These are phyloP conservation scores for Hypoxylon lienhwacheense DNA, from an alignment of 495 filamentous ascomycete genomes.

Conservation along the genomic window DNA sequence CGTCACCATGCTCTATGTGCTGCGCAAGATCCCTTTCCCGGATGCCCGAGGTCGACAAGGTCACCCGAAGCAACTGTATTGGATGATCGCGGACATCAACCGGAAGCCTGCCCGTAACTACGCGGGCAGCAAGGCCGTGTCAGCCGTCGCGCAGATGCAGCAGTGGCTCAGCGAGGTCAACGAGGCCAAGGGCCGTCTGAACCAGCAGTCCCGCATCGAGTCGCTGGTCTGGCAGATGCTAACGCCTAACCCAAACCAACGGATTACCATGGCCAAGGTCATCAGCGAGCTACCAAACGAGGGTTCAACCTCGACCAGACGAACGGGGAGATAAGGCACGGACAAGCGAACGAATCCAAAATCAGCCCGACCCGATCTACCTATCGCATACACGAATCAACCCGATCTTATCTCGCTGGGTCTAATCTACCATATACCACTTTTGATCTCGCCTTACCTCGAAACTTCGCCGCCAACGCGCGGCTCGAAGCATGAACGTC, in stretches of 20 bases:
- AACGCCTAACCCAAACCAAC: constrained; percentile 45
- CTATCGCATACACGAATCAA: neutral
- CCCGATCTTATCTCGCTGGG: constrained; percentile 1
- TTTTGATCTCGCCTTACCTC: constrained; percentile 5
- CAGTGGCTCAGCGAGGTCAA: constrained; percentile 51
- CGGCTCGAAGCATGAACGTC: neutral
- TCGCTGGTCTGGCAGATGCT: constrained; percentile 50
- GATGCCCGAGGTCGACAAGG: constrained; percentile 46
- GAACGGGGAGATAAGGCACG: neutral
- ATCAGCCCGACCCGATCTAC: neutral
- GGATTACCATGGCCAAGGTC: constrained; percentile 48
- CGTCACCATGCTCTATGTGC: constrained; percentile 53
- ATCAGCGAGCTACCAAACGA: constrained; percentile 42
- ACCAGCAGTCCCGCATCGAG: constrained; percentile 46
- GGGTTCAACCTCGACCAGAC: constrained; percentile 23
- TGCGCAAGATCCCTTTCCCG: constrained; percentile 51
- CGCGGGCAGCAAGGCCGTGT: constrained; percentile 21
- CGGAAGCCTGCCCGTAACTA: constrained; percentile 22
- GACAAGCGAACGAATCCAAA: constrained; percentile 4
- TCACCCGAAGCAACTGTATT: constrained; percentile 50
- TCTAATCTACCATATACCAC: neutral
- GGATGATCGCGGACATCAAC: constrained; percentile 50
- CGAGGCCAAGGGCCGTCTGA: constrained; percentile 41
- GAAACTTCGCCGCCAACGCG: neutral
- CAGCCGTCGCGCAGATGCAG: constrained; percentile 49